Evolutionary conservation across 306 rosid species (phyloP), one percentile per base, ranked within the genome.

Genomic region (Canavalia ensiformis): DNA sequence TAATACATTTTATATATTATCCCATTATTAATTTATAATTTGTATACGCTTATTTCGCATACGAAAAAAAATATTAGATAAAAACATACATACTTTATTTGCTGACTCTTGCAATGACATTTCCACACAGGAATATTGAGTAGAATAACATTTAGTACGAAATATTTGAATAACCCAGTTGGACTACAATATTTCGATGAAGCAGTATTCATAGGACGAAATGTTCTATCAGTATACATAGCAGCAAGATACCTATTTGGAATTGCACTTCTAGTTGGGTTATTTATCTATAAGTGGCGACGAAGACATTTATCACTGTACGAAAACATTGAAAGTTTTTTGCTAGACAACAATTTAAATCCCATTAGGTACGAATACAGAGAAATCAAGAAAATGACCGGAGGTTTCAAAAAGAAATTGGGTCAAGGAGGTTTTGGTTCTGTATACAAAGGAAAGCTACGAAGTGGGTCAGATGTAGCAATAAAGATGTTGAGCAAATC

Each of bases 401-500:
- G 50, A 35, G 55, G 58, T 35, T 84, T 84, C 7, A 78, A 37
- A 8, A 76, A 64, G 0, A 79, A 73, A 41, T 28, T 79, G 3
- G 87, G 87, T 45, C 37, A 84, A 73, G 87, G 87, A 30, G 87
- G 84, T 1, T 83, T 6, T 8, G 82, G 82, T 1, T 11, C n/a
- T n/a, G 71, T 65, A 7, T 65, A 65, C 30, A 65, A 65, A 65
- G 71, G 71, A n/a, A 65, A 65, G 5, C 73, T 78, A 0, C 10
- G 25, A 5, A 84, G 87, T 18, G 84, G 87, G 0, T 28, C 8
- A 8, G 57, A 54, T 29, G 76, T 78, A 6, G 84, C 87, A 1
- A 3, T 84, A 54, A 84, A 72, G 59, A 55, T 78, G 66, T 57
- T 78, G 62, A 29, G 44, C 4, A 49, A 39, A 12, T 6, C 83